These are phyloP conservation scores for Entophlyctis helioformis DNA, from an alignment of 192 early-diverging fungal genomes.

Conservation along the genomic window DNA sequence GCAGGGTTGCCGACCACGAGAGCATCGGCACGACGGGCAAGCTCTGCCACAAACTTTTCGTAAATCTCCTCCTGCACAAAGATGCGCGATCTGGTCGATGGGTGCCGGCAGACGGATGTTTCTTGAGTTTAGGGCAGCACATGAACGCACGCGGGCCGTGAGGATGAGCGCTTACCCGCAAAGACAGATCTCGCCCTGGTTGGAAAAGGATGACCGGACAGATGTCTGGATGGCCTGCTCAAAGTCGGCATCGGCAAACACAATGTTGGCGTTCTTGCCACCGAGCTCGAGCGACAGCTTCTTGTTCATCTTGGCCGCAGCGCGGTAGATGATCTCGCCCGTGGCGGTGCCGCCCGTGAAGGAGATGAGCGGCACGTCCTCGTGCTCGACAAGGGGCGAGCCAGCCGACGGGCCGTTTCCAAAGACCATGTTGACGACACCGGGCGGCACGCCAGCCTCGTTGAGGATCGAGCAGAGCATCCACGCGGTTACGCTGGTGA, in stretches of 20 bases:
- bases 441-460: constrained; percentile 57
- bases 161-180: constrained; percentile 28
- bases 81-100: too few relatives aligned
- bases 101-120: too few relatives aligned
- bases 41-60: constrained; percentile 49
- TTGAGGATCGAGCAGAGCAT: constrained; percentile 51
- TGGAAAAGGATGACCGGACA: constrained; percentile 53
- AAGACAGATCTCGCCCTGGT: constrained; percentile 73
- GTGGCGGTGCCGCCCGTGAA: constrained; percentile 69
- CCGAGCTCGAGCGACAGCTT: constrained; percentile 73
- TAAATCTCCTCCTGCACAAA: constrained; percentile 60
- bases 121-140: too few relatives aligned
- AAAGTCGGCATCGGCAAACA: constrained; percentile 66
- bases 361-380: constrained; percentile 49
- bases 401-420: constrained; percentile 59
- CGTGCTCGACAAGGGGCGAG: constrained; percentile 55
- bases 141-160: too few relatives aligned
- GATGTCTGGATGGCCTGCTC: constrained; percentile 57
- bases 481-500: constrained; percentile 19
- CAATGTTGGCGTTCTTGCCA: constrained; percentile 71
- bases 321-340: constrained; percentile 46
- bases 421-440: constrained; percentile 79
- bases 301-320: constrained; percentile 55
- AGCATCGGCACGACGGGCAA: constrained; percentile 29
- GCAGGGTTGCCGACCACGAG: constrained; percentile 61